These are phyloP conservation scores for Mortierella sp. DNA, from an alignment of 371 early-diverging fungal genomes.

Conservation along the genomic window DNA sequence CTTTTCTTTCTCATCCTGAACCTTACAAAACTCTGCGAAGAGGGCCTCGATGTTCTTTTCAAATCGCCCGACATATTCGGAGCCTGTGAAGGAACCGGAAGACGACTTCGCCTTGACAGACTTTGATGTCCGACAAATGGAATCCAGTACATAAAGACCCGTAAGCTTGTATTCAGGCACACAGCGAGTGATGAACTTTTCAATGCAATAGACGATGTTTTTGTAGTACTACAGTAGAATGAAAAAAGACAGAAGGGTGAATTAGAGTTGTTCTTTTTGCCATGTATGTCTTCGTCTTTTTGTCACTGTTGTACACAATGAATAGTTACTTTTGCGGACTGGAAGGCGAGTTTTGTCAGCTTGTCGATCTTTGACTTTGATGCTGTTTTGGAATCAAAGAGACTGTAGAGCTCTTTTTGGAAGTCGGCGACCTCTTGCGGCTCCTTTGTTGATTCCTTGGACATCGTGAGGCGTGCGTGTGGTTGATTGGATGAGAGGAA, in stretches of 20 bases:
- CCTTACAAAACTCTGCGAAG: conserved; percentile 63
- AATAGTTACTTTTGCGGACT: conserved; percentile 44
- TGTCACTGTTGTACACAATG: too few species aligned
- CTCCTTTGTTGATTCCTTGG: conserved; percentile 29
- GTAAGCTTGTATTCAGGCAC: conserved; percentile 68
- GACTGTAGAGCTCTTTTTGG: conserved; percentile 47
- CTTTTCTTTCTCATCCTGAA: conserved; percentile 62
- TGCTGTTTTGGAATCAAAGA: conserved; percentile 40
- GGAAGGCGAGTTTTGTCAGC: conserved; percentile 46
- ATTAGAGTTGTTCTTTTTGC: too few species aligned
- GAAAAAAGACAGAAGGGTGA: neutral
- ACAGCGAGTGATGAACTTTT: conserved; percentile 69
- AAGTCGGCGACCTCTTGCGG: conserved; percentile 53
- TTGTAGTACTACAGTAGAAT: conserved; percentile 64
- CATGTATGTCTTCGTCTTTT: too few species aligned
- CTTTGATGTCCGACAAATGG: conserved; percentile 63
- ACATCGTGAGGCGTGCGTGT: neutral
- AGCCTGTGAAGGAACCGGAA: conserved; percentile 42
- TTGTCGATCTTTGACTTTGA: conserved; percentile 52
- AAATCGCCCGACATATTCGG: conserved; percentile 62
- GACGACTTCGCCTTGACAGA: conserved; percentile 46
- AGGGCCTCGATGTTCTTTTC: conserved; percentile 68
- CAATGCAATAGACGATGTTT: conserved; percentile 64
- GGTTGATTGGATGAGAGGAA: neutral
- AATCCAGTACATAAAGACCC: conserved; percentile 71